Percentiles rank a stretch among this genome's conserved stretches.
These are phyloP conservation scores for Asterionellopsis glacialis DNA, from an alignment of 108 stramenopile genomes.

Conservation along the genomic window DNA sequence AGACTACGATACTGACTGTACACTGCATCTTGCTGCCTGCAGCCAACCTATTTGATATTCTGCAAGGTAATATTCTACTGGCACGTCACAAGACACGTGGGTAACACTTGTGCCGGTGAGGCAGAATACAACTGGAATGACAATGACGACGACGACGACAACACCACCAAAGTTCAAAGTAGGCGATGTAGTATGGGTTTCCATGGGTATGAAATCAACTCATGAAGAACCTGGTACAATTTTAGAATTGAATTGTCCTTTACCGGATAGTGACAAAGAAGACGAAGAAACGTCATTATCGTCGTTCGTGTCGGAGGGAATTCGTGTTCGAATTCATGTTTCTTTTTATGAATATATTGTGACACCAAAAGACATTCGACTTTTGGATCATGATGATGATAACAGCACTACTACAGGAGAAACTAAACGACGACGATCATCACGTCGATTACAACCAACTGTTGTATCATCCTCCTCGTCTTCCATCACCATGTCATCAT, in stretches of 20 bases:
- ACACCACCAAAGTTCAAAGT: not conserved
- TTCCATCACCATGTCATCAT: not conserved
- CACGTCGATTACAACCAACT: not conserved
- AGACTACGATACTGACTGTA: too few species aligned
- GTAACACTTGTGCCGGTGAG: too few species aligned
- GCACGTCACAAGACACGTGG: too few species aligned
- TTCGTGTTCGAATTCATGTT: not conserved
- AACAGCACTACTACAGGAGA: not conserved
- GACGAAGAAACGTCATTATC: too few species aligned
- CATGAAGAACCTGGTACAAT: conserved; percentile 23
- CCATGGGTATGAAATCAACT: not conserved
- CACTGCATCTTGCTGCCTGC: too few species aligned
- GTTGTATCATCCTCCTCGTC: not conserved
- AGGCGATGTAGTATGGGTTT: conserved; percentile 19
- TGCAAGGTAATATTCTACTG: too few species aligned
- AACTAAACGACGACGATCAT: not conserved
- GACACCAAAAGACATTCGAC: not conserved
- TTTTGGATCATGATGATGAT: not conserved
- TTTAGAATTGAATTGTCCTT: conserved; percentile 3
- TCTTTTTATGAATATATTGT: not conserved
- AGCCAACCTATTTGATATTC: too few species aligned
- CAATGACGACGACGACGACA: not conserved
- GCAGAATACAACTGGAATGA: not conserved
- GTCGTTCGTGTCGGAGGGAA: not conserved
- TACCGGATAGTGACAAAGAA: not conserved